These are phyloP conservation scores for Alternaria brassicicola DNA, from an alignment of 2,329 filamentous ascomycete genomes.

Conservation along the genomic window DNA sequence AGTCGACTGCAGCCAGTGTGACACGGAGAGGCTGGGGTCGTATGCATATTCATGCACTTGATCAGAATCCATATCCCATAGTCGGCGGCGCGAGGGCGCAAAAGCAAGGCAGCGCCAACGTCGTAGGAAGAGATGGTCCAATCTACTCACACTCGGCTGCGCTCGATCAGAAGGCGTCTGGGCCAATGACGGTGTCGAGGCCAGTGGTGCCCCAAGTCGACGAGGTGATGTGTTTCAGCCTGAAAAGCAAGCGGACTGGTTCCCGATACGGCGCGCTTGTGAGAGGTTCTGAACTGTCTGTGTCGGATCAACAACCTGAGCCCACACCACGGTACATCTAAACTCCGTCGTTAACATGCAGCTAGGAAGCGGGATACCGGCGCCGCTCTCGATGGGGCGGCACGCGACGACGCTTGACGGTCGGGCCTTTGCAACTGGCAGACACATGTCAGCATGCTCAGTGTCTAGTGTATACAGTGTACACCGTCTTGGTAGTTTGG, in stretches of 20 bases:
- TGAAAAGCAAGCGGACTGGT: slow-evolving; percentile 8
- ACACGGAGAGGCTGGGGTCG: slow-evolving; percentile 17
- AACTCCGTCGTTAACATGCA: slow-evolving; percentile 8
- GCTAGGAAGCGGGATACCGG: slow-evolving; percentile 15
- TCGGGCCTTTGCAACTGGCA: background rate
- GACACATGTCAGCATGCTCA: background rate
- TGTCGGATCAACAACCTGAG: slow-evolving; percentile 2
- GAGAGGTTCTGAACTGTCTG: slow-evolving; percentile 6
- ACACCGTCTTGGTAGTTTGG: background rate
- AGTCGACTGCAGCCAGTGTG: slow-evolving; percentile 45
- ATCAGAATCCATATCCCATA: slow-evolving; percentile 22
- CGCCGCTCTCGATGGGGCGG: slow-evolving; percentile 6
- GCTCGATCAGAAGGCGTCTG: background rate
- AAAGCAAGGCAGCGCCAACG: slow-evolving; percentile 18
- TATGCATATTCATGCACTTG: slow-evolving; percentile 21
- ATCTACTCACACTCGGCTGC: slow-evolving; percentile 11
- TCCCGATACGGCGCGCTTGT: slow-evolving; percentile 10
- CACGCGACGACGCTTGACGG: background rate
- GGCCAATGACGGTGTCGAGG: slow-evolving; percentile 5
- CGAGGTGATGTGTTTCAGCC: slow-evolving; percentile 11
- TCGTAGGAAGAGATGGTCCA: slow-evolving; percentile 14
- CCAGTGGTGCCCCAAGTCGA: background rate
- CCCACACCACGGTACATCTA: slow-evolving; percentile 5
- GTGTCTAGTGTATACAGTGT: background rate
- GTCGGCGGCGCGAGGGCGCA: slow-evolving; percentile 16